Conservation (phyloP, 352 stramenopile genomes). For the Globisporangium abappressorium region DNA sequence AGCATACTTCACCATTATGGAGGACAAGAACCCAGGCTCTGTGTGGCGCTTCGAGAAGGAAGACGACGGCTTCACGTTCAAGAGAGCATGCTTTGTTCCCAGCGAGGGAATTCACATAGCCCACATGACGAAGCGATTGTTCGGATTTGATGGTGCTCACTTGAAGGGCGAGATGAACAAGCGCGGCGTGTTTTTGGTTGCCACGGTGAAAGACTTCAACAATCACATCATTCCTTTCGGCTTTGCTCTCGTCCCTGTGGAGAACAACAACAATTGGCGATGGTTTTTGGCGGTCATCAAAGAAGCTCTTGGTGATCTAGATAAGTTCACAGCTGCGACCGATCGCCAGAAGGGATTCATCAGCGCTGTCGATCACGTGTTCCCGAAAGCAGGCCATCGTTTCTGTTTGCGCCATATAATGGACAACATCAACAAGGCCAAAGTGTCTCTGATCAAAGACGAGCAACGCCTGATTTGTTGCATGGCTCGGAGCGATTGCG, state of each 20-base stretch:
- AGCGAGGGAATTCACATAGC: too few relatives aligned
- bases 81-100: too few relatives aligned
- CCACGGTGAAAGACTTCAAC: slow-evolving; percentile 24
- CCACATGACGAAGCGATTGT: too few relatives aligned
- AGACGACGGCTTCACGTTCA: too few relatives aligned
- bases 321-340: not conserved
- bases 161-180: slow-evolving; percentile 27
- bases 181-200: slow-evolving; percentile 16
- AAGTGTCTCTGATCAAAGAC: too few relatives aligned
- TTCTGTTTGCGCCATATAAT: slow-evolving; percentile 2
- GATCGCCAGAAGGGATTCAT: not conserved
- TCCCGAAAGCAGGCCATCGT: not conserved
- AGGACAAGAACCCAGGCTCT: too few relatives aligned
- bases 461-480: not conserved
- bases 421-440: not conserved
- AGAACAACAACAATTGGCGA: slow-evolving; percentile 26
- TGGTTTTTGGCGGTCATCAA: slow-evolving; percentile 17
- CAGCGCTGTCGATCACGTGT: not conserved
- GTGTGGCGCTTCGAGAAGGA: too few relatives aligned
- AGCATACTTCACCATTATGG: too few relatives aligned
- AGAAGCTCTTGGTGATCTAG: not conserved
- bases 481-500: not conserved
- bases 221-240: slow-evolving; percentile 17
- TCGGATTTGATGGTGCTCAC: slow-evolving; percentile 19
- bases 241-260: slow-evolving; percentile 16